Evolutionary conservation across 169 alveolate genomes (phyloP).

Genomic region (Cardiosporidium cionae): DNA sequence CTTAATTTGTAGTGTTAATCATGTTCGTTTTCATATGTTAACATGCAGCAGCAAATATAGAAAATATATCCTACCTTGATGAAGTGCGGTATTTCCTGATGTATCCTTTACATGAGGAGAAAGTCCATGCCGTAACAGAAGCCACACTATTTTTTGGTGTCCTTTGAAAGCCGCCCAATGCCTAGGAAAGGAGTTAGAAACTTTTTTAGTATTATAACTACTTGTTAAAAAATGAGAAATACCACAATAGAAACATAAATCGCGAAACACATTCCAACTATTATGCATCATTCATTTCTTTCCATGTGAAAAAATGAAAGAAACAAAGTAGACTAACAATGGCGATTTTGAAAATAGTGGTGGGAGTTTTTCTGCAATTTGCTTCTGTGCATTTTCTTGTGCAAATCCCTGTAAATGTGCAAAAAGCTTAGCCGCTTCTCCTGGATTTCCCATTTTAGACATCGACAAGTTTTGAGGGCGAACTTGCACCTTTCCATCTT

Average conservation of each 20-base stretch:
- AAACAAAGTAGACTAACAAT: neutral
- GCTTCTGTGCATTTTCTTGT: no score
- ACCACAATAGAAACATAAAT: neutral
- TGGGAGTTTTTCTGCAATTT: no score
- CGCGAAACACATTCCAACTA: neutral
- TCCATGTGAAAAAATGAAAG: neutral
- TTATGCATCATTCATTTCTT: neutral
- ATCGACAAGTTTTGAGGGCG: no score
- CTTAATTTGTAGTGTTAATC: neutral
- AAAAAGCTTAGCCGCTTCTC: no score
- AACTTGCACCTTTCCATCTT: no score
- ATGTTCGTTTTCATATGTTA: no score
- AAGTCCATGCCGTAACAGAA: constrained; percentile 15
- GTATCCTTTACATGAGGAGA: constrained; percentile 1
- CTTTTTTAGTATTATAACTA: no score
- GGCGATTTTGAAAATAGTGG: neutral
- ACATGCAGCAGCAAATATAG: neutral
- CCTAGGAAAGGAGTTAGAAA: no score
- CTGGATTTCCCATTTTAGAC: no score
- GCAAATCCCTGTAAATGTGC: no score
- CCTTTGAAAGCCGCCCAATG: constrained; percentile 37
- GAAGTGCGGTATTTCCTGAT: constrained; percentile 27
- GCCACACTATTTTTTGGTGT: constrained; percentile 3
- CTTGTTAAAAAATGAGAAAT: no score
- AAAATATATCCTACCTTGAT: constrained; percentile 6